These are phyloP conservation scores for Dryas octopetala DNA, from an alignment of 306 rosid species.

Conservation along the genomic window DNA sequence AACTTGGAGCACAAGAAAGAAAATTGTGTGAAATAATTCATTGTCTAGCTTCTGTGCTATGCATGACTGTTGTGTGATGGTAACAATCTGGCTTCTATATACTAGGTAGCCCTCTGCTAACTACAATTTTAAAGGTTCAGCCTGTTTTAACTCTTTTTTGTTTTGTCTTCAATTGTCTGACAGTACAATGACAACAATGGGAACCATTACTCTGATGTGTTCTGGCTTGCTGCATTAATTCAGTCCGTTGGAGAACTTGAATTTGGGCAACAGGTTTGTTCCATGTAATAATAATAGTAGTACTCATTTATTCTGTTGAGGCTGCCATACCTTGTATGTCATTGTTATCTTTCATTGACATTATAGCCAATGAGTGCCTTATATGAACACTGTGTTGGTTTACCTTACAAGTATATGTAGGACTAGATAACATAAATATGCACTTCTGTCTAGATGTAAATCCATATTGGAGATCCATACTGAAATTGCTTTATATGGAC, in stretches of 20 bases:
- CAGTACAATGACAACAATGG: slow-evolving; percentile 97
- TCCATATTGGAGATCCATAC: not conserved
- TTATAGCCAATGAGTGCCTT: not conserved
- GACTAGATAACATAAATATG: not conserved
- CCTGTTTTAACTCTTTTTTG: slow-evolving; percentile 1
- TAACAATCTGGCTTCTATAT: not conserved
- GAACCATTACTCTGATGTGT: slow-evolving; percentile 88
- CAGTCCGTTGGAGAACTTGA: slow-evolving; percentile 94
- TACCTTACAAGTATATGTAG: not conserved
- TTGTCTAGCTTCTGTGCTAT: slow-evolving; percentile 6
- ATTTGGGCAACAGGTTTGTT: slow-evolving; percentile 89
- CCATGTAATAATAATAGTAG: slow-evolving; percentile 2
- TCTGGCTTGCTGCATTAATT: slow-evolving; percentile 92
- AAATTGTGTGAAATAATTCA: not conserved
- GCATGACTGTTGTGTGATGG: not conserved
- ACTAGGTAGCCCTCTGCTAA: not conserved
- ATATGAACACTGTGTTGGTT: not conserved
- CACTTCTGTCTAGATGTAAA: not conserved
- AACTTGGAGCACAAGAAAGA: not conserved
- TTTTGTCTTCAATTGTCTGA: slow-evolving; percentile 25
- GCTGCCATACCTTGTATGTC: not conserved
- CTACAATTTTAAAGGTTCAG: not conserved
- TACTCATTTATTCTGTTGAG: not conserved
- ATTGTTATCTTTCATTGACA: not conserved
- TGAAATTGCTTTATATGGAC: not conserved